Evolutionary conservation across 1,284 basidiomycete species (phyloP).

Genomic region (Ganoderma leucocontextum): DNA sequence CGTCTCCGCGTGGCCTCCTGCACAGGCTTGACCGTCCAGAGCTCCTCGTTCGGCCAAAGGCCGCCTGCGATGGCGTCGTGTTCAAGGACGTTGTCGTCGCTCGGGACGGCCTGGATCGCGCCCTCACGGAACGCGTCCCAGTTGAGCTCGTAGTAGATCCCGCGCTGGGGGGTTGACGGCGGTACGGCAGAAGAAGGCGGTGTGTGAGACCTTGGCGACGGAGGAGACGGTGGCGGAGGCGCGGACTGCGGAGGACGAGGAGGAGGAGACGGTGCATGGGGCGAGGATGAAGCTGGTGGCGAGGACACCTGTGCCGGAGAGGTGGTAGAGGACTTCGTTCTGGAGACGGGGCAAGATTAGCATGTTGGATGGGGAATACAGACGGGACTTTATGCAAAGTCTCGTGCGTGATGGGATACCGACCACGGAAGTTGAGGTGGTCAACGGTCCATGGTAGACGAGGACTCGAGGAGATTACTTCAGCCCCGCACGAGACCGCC

Average conservation of each 20-base stretch:
- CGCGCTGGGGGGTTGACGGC: constrained; percentile 66
- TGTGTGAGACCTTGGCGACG: constrained; percentile 23
- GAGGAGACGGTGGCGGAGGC: constrained; percentile 8
- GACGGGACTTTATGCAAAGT: constrained; percentile 57
- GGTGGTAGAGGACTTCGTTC: constrained; percentile 77
- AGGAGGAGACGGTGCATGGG: constrained; percentile 56
- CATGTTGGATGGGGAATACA: constrained; percentile 66
- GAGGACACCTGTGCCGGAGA: constrained; percentile 56
- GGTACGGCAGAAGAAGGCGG: constrained; percentile 60
- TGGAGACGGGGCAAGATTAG: constrained; percentile 34
- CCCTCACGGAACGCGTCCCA: constrained; percentile 59
- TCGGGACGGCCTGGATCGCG: constrained; percentile 47
- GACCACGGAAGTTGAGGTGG: too few relatives aligned
- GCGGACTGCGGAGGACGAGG: constrained; percentile 20
- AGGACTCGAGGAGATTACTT: too few relatives aligned
- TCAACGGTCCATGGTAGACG: too few relatives aligned
- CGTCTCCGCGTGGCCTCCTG: background rate
- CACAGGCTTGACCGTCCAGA: constrained; percentile 22
- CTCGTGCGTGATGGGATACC: too few relatives aligned
- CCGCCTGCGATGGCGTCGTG: constrained; percentile 11
- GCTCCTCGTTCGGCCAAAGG: constrained; percentile 21
- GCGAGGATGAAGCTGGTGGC: constrained; percentile 58
- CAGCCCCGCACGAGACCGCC: too few relatives aligned
- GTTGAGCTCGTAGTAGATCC: constrained; percentile 67
- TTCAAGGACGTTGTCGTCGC: constrained; percentile 14